Conservation (phyloP, 1,139 yeast species). For the Debaryomyces subglobosus region DNA sequence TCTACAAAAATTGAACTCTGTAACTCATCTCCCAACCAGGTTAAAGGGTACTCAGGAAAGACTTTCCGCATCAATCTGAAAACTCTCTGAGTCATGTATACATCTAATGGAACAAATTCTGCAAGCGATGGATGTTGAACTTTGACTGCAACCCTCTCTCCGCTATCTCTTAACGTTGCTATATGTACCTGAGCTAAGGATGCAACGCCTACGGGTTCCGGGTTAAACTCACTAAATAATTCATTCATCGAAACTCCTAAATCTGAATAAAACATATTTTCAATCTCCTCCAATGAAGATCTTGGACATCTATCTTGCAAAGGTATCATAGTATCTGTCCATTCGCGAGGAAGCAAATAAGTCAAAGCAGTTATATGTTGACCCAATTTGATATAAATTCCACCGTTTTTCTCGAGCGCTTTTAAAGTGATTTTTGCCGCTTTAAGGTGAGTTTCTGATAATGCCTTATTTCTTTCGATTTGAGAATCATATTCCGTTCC, state of each 20-base stretch:
- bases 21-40: constrained; percentile 93
- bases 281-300: constrained; percentile 71
- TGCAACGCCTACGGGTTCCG: constrained; percentile 89
- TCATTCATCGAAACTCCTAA: constrained; percentile 66
- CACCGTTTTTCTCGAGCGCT: constrained; percentile 87
- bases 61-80: constrained; percentile 73
- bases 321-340: constrained; percentile 96
- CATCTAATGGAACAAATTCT: constrained; percentile 89
- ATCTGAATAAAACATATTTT: constrained; percentile 66
- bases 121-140: constrained; percentile 89
- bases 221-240: constrained; percentile 66
- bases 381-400: constrained; percentile 90
- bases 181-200: constrained; percentile 94
- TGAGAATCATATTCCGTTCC: constrained; percentile 46
- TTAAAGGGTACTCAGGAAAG: constrained; percentile 91
- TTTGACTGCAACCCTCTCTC: constrained; percentile 87
- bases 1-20: constrained; percentile 85
- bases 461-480: constrained; percentile 55
- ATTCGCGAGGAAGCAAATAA: constrained; percentile 84
- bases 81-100: constrained; percentile 73
- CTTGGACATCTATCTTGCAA: constrained; percentile 89
- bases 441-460: constrained; percentile 60
- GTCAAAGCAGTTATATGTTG: constrained; percentile 94
- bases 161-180: constrained; percentile 62
- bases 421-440: constrained; percentile 80